phyloP scores from a whole-genome alignment of 352 stramenopile species.

The Globisporangium orthogonon region DNA sequence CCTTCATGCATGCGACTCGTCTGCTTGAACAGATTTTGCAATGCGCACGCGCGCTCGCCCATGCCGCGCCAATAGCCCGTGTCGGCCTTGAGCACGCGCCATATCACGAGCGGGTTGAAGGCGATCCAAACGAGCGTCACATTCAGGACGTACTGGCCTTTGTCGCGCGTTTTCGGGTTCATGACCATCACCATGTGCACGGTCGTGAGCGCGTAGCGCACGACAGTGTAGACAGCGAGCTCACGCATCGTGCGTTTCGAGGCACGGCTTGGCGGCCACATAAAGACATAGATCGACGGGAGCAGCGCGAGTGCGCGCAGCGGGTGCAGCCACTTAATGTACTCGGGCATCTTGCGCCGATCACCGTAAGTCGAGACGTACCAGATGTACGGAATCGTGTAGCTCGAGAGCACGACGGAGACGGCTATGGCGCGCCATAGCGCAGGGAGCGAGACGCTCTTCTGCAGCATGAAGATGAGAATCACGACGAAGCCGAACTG shows the following conservation, averaged over 20 bases:
- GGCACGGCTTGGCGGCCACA: conserved; percentile 23
- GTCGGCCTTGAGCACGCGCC: conserved; percentile 36
- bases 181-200: conserved; percentile 14
- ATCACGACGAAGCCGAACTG: conserved; percentile 31
- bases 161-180: conserved; percentile 14
- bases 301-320: conserved; percentile 16
- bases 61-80: conserved; percentile 43
- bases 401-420: conserved; percentile 20
- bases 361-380: conserved; percentile 13
- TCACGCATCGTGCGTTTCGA: conserved; percentile 25
- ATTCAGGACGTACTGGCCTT: conserved; percentile 12
- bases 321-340: conserved; percentile 11
- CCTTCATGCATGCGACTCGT: conserved; percentile 24
- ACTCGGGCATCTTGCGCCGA: conserved; percentile 7
- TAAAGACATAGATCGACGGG: conserved; percentile 25
- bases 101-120: conserved; percentile 30
- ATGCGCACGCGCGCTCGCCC: conserved; percentile 19
- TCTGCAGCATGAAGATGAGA: conserved; percentile 35
- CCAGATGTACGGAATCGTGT: conserved; percentile 19
- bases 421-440: conserved; percentile 19
- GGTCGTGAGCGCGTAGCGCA: conserved; percentile 4
- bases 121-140: conserved; percentile 14
- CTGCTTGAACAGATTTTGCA: conserved; percentile 25
- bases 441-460: conserved; percentile 35
- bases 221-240: conserved; percentile 10